These are phyloP conservation scores for Pleurostoma richardsiae DNA, from an alignment of 2,329 filamentous ascomycete genomes.

Conservation along the genomic window DNA sequence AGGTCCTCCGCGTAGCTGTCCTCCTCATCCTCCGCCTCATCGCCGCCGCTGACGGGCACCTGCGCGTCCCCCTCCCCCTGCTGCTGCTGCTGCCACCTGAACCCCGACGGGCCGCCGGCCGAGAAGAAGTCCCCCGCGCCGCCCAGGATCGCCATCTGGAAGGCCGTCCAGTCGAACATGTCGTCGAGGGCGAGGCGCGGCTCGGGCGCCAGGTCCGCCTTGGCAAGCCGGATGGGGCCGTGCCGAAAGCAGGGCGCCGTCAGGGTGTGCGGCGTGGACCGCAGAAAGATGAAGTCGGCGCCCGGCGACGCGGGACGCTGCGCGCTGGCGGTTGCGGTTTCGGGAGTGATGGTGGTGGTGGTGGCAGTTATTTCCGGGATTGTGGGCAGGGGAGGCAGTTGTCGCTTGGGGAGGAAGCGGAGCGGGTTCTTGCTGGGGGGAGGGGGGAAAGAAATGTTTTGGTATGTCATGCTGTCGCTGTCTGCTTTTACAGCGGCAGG, in stretches of 20 bases:
- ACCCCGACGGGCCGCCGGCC: conserved; percentile 31
- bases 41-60: not conserved
- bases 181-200: conserved; percentile 38
- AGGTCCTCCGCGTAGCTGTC: conserved; percentile 43
- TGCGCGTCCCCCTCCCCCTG: not conserved
- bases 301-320: not conserved
- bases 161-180: conserved; percentile 57
- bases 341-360: not conserved
- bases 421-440: conserved; percentile 23
- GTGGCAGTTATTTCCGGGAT: conserved; percentile 34
- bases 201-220: conserved; percentile 28
- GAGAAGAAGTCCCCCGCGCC: conserved; percentile 47
- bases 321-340: not conserved
- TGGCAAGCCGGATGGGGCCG: conserved; percentile 48
- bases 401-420: conserved; percentile 12
- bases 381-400: conserved; percentile 25
- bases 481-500: conserved; percentile 1
- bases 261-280: conserved; percentile 42
- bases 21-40: conserved; percentile 22
- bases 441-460: conserved; percentile 19
- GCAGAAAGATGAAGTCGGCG: conserved; percentile 42
- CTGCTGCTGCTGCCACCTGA: conserved; percentile 22
- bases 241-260: conserved; percentile 46
- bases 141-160: conserved; percentile 60
- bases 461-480: conserved; percentile 7